phyloP scores from a whole-genome alignment of 768 basidiomycete genomes.

The Candolleomyces eurysporus region DNA sequence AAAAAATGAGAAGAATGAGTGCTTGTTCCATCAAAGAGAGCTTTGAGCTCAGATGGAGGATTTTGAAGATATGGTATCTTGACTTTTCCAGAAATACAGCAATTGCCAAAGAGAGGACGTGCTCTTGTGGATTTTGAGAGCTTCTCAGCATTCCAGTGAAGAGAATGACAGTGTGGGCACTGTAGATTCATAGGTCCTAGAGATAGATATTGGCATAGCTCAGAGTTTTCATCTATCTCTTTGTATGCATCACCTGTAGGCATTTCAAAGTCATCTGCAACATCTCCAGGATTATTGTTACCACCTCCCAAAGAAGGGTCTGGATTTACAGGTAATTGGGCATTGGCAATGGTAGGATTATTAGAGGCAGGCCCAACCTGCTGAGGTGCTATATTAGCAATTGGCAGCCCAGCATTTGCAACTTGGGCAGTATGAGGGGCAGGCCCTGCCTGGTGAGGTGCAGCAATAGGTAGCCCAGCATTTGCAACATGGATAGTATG shows the following conservation, averaged over 20 bases:
- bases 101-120: background rate
- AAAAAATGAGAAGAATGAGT: background rate
- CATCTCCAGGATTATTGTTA: background rate
- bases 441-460: background rate
- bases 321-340: background rate
- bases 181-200: constrained; percentile 1
- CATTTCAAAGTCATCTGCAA: background rate
- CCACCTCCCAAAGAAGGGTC: background rate
- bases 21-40: constrained; percentile 2
- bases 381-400: background rate
- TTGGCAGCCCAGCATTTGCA: background rate
- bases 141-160: background rate
- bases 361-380: background rate
- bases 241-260: background rate
- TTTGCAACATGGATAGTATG: no score
- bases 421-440: background rate
- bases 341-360: background rate
- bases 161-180: background rate
- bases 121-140: background rate
- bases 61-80: background rate
- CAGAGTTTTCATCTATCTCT: background rate
- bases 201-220: background rate
- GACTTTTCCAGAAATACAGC: background rate
- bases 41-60: background rate
- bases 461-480: no score